Base-by-base conservation (phyloP, 441 rosid genomes). In the Aquilaria agallochum region DNA sequence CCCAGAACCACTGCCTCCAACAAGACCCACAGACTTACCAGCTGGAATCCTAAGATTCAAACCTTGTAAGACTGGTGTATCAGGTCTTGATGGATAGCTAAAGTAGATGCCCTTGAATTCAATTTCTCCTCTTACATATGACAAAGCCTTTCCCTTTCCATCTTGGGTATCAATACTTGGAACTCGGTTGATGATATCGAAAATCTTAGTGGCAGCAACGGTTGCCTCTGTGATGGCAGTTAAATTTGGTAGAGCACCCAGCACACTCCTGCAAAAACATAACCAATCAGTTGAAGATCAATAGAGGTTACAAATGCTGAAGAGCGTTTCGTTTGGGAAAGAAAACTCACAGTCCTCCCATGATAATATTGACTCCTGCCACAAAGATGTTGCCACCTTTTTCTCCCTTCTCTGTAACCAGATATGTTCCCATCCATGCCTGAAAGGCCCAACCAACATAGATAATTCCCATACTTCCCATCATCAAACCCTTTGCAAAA, bases 391-490 rank as follows among this genome's bases (percentile, higher is more conserved):
- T 61, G 11, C 90, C 90, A 2, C 94, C 94, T 65, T 79, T 80
- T 76, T 80, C 88, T 0, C 77, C 70, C 60, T 80, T 82, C 3
- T 81, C 79, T 11, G 82, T 79, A 11, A 82, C 94, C 80, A 87
- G 70, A 62, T 77, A 74, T 61, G 87, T 76, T 55, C 90, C 94
- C 1, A 80, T 15, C 87, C 85, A 87, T 67, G 88, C 84, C 66
- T 82, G 90, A 63, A 82, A 84, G 2, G 90, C 83, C 94, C 94
- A 87, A 20, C 88, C 83, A 1, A 79, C 67, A 68, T 79, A 87
- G 49, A 87, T 84, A 58, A 66, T 78, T 56, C 90, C 94, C 86
- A 87, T 79, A 73, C 90, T 79, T 45, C 94, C 94, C 87, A 82
- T 77, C 84, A 84, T 44, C 74, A 87, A 66, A 15, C 94, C 90